Evolutionary conservation across 768 basidiomycete genomes (phyloP).

Genomic region (Tephrocybe sp.): DNA sequence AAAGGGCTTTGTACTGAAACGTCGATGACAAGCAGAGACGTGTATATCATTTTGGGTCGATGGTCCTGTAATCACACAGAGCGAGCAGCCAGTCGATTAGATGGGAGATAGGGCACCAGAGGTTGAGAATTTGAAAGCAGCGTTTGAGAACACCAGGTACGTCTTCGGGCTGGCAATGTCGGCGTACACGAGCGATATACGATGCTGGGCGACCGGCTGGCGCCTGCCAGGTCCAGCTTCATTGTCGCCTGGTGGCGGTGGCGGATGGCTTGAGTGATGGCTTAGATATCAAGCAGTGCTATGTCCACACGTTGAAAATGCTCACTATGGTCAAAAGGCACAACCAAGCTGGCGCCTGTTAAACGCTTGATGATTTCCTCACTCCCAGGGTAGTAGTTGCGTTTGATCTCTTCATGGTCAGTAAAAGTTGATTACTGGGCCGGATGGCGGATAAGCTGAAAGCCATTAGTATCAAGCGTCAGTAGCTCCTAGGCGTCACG

Average conservation of each 20-base stretch:
- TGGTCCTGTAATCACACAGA: conserved; percentile 47
- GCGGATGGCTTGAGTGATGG: conserved; percentile 36
- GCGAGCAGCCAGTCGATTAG: conserved; percentile 48
- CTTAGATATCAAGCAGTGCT: background rate
- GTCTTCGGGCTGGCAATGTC: conserved; percentile 46
- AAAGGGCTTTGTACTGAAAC: too few relatives aligned
- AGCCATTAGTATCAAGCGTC: conserved; percentile 50
- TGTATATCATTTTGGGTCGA: conserved; percentile 37
- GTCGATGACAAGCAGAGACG: conserved; percentile 39
- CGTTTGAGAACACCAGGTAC: conserved; percentile 39
- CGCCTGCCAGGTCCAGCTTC: conserved; percentile 35
- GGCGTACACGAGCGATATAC: conserved; percentile 42
- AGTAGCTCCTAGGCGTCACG: conserved; percentile 48
- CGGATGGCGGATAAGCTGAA: conserved; percentile 39
- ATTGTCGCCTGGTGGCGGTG: conserved; percentile 31
- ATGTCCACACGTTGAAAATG: conserved; percentile 1
- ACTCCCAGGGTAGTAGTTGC: conserved; percentile 61
- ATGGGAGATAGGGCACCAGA: conserved; percentile 54
- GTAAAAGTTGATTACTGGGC: conserved; percentile 46
- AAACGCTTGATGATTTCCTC: conserved; percentile 54
- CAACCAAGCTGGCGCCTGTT: conserved; percentile 54
- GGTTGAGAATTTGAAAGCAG: conserved; percentile 56
- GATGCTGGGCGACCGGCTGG: conserved; percentile 41
- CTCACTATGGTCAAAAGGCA: conserved; percentile 63
- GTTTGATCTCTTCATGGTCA: conserved; percentile 37